Percentiles rank a stretch among this genome's conserved stretches.
Evolutionary conservation across 2,329 filamentous ascomycete genomes (phyloP).

Genomic region (Penicillium griseofulvum): DNA sequence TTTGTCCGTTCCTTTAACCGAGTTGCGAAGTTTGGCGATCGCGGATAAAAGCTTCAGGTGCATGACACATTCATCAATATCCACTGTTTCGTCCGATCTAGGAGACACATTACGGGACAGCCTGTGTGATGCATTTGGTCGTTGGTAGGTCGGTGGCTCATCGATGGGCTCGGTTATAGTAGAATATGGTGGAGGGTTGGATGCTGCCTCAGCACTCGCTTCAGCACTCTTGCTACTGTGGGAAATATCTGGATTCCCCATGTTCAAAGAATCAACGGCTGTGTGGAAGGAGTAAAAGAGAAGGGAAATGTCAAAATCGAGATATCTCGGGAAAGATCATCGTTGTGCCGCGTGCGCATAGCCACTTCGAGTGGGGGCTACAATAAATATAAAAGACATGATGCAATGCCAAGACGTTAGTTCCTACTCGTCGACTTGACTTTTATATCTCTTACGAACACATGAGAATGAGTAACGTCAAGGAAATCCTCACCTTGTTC

Average conservation of each 20-base stretch:
- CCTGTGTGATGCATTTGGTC: background rate
- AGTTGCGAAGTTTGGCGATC: background rate
- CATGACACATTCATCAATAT: background rate
- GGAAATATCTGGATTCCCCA: background rate
- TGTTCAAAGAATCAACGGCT: background rate
- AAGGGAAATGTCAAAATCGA: background rate
- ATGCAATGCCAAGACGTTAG: background rate
- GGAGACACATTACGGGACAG: background rate
- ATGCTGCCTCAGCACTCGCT: background rate
- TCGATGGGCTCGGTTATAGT: background rate
- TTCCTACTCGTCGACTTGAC: background rate
- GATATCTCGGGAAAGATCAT: background rate
- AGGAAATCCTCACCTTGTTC: background rate
- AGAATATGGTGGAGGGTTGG: background rate
- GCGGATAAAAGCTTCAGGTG: conserved; percentile 2
- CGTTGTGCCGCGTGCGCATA: background rate
- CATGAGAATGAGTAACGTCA: background rate
- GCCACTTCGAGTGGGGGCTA: background rate
- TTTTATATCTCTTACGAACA: background rate
- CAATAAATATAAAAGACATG: background rate
- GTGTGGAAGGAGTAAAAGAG: background rate
- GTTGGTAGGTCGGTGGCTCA: background rate
- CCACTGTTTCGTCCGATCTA: background rate
- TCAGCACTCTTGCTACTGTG: background rate
- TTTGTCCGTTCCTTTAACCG: background rate